Evolutionary conservation across 1,284 basidiomycete genomes (phyloP).

Genomic region (Tetrapyrgos nigripes): DNA sequence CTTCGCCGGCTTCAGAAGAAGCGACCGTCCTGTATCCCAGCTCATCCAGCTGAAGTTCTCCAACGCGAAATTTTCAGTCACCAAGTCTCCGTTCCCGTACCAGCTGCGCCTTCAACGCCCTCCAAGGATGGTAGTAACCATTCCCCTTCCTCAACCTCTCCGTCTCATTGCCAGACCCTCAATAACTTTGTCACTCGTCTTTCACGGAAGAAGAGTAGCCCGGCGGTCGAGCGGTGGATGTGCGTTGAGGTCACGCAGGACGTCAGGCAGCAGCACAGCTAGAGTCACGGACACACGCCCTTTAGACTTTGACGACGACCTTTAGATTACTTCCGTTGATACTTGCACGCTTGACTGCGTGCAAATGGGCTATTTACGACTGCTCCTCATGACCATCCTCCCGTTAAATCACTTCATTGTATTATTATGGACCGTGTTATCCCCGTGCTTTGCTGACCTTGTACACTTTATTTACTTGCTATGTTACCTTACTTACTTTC

Average conservation of each 20-base stretch:
- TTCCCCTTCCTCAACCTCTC: neutral
- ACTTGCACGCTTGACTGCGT: too few species aligned
- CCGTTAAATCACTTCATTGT: too few species aligned
- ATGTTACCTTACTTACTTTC: too few species aligned
- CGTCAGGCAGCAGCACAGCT: constrained; percentile 2
- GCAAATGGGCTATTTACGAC: too few species aligned
- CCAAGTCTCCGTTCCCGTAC: constrained; percentile 12
- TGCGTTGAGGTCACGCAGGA: constrained; percentile 18
- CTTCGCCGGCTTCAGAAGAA: constrained; percentile 16
- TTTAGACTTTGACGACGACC: too few species aligned
- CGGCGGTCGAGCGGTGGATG: constrained; percentile 11
- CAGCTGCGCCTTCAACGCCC: neutral
- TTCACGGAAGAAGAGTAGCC: constrained; percentile 6
- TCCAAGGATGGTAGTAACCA: neutral
- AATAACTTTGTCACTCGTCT: constrained; percentile 3
- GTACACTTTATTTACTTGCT: too few species aligned
- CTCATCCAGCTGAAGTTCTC: constrained; percentile 16
- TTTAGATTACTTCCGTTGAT: too few species aligned
- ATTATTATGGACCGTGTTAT: too few species aligned
- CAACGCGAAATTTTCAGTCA: constrained; percentile 15
- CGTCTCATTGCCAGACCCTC: neutral
- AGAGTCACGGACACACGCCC: too few species aligned
- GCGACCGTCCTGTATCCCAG: constrained; percentile 14
- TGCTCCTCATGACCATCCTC: too few species aligned
- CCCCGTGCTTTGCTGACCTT: too few species aligned